Base-by-base conservation (phyloP, 192 early-diverging fungal genomes). In the Coemansia sp. region DNA sequence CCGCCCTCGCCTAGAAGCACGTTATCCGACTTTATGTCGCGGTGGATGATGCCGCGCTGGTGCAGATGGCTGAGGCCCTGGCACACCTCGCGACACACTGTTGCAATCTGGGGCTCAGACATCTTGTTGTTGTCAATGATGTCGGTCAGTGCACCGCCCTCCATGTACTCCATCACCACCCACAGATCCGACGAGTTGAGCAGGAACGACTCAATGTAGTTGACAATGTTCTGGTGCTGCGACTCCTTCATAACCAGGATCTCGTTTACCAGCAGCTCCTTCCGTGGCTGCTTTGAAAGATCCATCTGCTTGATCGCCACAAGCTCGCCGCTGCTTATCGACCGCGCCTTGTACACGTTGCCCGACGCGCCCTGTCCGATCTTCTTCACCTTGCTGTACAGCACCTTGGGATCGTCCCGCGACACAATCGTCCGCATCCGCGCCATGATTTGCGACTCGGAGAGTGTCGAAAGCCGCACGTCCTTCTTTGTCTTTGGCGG, bases 131-230 rank as follows among this genome's bases (percentile, higher is more conserved):
- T 96, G 76, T 93, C 93, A 77, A 99, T 98, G 26, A 98, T 92
- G 73, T 99, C 96, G 26, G 95, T 99, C 78, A 99, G 85, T 16
- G 96, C 88, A 56, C 97, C 97, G 56, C 95, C 97, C 78, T 99
- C 97, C 96, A 99, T 99, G 79, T 92, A 94, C 84, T 99, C 97
- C 94, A 99, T 95, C 37, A 99, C 89, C 15, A 99, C 93, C 97
- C 97, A 99, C 65, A 99, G 83, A 48, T 98, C 96, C 32, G 69
- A 62, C 63, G 85, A 85, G 73, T 89, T 90, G 58, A 96, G 88
- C 69, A 99, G 80, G 79, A 91, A 99, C 10, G 92, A 86, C 78
- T 98, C 96, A 49, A 95, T 81, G 68, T 92, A 99, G 84, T 99
- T 99, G 81, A 98, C 95, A 87, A 99, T 96, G 76, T 98, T 99